A percentile compares a stretch with the other conserved stretches of the same genome.
phyloP scores from a whole-genome alignment of 2,329 filamentous ascomycete species.

The Phialocephala sp. region DNA sequence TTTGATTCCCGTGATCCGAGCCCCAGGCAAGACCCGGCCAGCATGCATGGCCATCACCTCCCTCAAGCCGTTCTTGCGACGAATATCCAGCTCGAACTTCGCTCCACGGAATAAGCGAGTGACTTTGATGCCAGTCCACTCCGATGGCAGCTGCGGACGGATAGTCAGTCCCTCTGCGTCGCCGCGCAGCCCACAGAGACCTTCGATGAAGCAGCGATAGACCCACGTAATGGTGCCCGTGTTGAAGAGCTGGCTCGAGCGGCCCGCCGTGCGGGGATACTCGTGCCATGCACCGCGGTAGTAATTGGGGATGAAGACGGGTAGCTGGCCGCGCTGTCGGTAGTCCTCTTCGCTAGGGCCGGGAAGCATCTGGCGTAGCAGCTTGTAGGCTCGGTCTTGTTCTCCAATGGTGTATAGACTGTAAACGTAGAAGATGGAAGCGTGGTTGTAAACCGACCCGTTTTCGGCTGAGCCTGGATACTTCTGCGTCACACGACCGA shows the following conservation, averaged over 20 bases:
- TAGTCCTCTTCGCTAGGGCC: slow-evolving; percentile 58
- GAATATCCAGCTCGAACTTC: slow-evolving; percentile 45
- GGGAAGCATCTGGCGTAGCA: slow-evolving; percentile 59
- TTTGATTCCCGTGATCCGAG: slow-evolving; percentile 50
- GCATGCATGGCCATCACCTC: slow-evolving; percentile 49
- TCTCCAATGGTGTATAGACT: slow-evolving; percentile 57
- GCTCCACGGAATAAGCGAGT: slow-evolving; percentile 57
- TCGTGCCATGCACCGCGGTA: slow-evolving; percentile 58
- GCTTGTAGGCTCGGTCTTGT: slow-evolving; percentile 55
- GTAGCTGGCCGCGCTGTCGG: slow-evolving; percentile 58
- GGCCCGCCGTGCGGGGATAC: slow-evolving; percentile 58
- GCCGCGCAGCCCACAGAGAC: slow-evolving; percentile 58
- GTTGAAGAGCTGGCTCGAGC: slow-evolving; percentile 63
- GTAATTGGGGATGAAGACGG: slow-evolving; percentile 64
- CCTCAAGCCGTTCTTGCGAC: not conserved
- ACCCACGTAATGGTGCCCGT: slow-evolving; percentile 63
- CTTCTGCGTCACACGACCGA: slow-evolving; percentile 64
- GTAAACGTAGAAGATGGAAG: slow-evolving; percentile 59
- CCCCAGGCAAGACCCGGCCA: slow-evolving; percentile 47
- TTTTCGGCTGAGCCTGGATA: slow-evolving; percentile 64
- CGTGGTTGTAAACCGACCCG: slow-evolving; percentile 63
- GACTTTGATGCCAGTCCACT: slow-evolving; percentile 55
- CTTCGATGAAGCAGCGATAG: slow-evolving; percentile 61
- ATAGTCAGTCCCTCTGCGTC: slow-evolving; percentile 53
- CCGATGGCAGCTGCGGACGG: slow-evolving; percentile 56